A percentile compares a stretch with the other conserved stretches of the same genome.
Conservation (phyloP, 2,329 filamentous ascomycete species). For the Curvularia hawaiiensis region DNA sequence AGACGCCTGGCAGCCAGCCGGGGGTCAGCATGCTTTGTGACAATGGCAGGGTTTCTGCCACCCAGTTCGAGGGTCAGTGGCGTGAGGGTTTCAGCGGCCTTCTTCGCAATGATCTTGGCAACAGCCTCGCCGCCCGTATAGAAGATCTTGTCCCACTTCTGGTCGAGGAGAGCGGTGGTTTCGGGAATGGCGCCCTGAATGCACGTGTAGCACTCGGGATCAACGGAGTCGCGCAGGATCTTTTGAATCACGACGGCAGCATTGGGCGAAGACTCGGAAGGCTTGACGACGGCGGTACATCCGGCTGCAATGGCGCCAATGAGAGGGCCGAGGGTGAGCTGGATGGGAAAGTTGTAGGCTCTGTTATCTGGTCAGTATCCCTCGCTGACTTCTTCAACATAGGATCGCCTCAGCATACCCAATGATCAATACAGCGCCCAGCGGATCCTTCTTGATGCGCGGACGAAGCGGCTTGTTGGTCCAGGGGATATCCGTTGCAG, state of each 20-base stretch:
- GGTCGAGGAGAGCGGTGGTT: slow-evolving; percentile 78
- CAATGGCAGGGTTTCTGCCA: slow-evolving; percentile 87
- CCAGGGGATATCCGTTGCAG: slow-evolving; percentile 70
- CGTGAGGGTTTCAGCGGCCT: slow-evolving; percentile 65
- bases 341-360: slow-evolving; percentile 92
- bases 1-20: slow-evolving; percentile 81
- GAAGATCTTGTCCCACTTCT: slow-evolving; percentile 98
- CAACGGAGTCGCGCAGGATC: slow-evolving; percentile 76
- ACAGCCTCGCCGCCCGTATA: slow-evolving; percentile 85
- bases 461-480: slow-evolving; percentile 72
- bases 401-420: slow-evolving; percentile 3
- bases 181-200: slow-evolving; percentile 83
- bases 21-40: slow-evolving; percentile 82
- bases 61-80: slow-evolving; percentile 90
- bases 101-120: slow-evolving; percentile 63
- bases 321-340: slow-evolving; percentile 77
- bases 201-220: slow-evolving; percentile 74
- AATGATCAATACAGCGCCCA: slow-evolving; percentile 85
- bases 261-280: slow-evolving; percentile 79
- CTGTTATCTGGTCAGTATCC: slow-evolving; percentile 43
- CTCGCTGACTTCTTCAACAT: background rate
- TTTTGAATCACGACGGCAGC: slow-evolving; percentile 80
- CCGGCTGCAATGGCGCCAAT: slow-evolving; percentile 92
- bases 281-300: slow-evolving; percentile 89
- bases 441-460: slow-evolving; percentile 82